Evolutionary conservation across 345 rosid species (phyloP), one percentile per base, ranked within the genome.

Genomic region (Trapa incisa): DNA sequence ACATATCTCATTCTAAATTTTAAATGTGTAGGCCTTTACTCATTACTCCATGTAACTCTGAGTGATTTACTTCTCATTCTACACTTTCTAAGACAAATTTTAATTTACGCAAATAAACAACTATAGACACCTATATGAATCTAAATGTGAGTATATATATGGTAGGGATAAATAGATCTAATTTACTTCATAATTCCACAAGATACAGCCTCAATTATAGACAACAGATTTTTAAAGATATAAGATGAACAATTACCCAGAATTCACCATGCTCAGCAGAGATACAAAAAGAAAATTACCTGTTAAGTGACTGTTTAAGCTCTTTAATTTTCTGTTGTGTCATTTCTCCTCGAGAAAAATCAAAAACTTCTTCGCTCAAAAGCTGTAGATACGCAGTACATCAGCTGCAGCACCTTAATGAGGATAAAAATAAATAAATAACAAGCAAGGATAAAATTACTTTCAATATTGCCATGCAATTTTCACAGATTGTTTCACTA

Each of bases 311-410:
- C 73, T 95, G 96, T 75, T 95, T 95, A 48, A 95, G 92, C 79
- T 95, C 99, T 79, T 89, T 95, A 75, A 95, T 89, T 83, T 95
- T 95, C 81, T 76, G 93, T 67, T 80, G 97, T 65, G 97, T 95
- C 99, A 95, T 91, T 78, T 95, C 97, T 70, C 99, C 99, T 68
- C 96, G 84, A 65, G 99, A 95, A 82, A 95, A 95, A 81, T 95
- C 99, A 79, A 95, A 95, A 73, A 95, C 99, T 75, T 95, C 99
- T 79, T 95, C 99, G 65, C 97, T 95, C 61, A 95, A 81, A 69
- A 95, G 97, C 99, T 95, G 86, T 58, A 50, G 67, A 48, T 45
- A 61, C 50, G 65, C 43, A 70, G 57, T 39, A 57, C 52, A 47
- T 65, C 50, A 65, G 47, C 13, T 11, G 35, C 3, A 16, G 2